Percentiles rank a stretch among this genome's conserved stretches.
phyloP scores from a whole-genome alignment of 2,329 filamentous ascomycete species.

The Ophiostoma perfectum region DNA sequence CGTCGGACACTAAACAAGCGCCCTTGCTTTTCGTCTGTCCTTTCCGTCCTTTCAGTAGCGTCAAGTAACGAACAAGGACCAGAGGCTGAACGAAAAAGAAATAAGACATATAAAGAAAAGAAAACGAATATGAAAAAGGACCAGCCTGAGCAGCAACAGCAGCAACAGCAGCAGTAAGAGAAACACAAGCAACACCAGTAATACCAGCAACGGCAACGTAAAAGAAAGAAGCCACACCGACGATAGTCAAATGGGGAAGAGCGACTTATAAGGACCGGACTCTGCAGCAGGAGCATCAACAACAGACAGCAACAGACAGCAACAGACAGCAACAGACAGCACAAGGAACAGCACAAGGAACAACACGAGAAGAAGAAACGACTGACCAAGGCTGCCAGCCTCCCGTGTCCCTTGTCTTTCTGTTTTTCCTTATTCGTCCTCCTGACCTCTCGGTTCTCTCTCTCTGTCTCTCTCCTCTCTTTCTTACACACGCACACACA shows the following conservation, averaged over 20 bases:
- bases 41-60: neutral
- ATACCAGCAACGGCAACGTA: neutral
- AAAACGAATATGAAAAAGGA: too few relatives aligned
- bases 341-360: neutral
- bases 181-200: neutral
- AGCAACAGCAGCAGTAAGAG: neutral
- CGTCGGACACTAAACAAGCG: neutral
- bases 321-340: neutral
- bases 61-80: neutral
- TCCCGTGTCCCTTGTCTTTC: neutral
- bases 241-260: conserved; percentile 6
- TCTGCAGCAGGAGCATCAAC: neutral
- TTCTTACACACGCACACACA: too few relatives aligned
- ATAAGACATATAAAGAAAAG: too few relatives aligned
- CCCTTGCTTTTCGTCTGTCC: neutral
- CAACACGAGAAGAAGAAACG: neutral
- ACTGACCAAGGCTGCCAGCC: conserved; percentile 5
- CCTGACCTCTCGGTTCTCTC: neutral
- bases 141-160: too few relatives aligned
- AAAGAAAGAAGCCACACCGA: neutral
- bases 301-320: neutral
- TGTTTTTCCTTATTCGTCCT: neutral
- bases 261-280: conserved; percentile 1
- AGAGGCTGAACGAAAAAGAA: neutral
- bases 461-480: neutral